Base-by-base conservation (phyloP, 2,329 filamentous ascomycete species). In the Mollisiaceae sp. region DNA sequence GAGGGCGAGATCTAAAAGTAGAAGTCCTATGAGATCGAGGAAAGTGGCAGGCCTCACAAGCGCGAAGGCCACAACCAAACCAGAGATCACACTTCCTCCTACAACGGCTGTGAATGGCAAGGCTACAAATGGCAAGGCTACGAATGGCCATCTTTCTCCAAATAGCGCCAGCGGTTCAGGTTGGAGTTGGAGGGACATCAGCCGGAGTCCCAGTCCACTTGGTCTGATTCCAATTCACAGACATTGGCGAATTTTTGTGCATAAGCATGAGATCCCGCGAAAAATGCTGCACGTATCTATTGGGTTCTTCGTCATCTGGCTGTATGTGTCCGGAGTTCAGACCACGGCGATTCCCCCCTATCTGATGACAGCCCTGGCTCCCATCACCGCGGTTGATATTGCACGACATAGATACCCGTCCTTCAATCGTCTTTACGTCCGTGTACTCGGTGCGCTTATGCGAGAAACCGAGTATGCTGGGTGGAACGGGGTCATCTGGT, bases 401-500 rank as follows among this genome's bases (percentile, higher is more conserved):
- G 80, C 97, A 57, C 91, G 95, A 60, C 94, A 97, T 79, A 87
- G 88, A 72, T 95, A 89, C 73, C 86, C 91, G 66, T 85, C 88
- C 1, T 86, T 99, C 75, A 99, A 99, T 78, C 85, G 89, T 43
- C 77, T 97, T 64, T 99, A 98, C 78, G 94, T 98, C 73, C 88
- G 86, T 64, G 85, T 87, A 43, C 81, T 98, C 15, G 95, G 95
- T 56, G 93, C 94, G 0, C 83, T 99, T 72, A 99, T 99, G 95
- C 91, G 95, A 62, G 95, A 99, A 81, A 95, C 91, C 70, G 95
- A 99, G 80, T 97, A 94, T 72, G 85, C 89, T 57, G 92, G 93
- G 60, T 99, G 93, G 84, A 99, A 99, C 77, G 95, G 95, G 60
- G 94, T 98, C 71, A 96, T 99, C 71, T 97, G 92, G 83, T 99